Percentiles rank a stretch among this genome's conserved stretches.
phyloP scores from a whole-genome alignment of 352 stramenopile genomes.

The Hyaloperonospora brassicae region DNA sequence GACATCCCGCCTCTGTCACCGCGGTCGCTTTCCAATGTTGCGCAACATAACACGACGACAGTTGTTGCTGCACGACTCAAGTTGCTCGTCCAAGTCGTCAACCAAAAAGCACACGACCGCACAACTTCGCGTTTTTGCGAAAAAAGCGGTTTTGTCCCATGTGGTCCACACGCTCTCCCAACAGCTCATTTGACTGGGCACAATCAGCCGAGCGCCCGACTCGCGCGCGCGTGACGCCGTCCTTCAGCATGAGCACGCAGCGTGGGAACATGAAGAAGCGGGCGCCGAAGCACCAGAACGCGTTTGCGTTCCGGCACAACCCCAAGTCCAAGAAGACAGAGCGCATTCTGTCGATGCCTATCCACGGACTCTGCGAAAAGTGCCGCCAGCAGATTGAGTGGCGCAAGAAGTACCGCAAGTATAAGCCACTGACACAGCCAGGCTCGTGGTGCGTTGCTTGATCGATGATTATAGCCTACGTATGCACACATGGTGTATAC shows the following conservation, averaged over 20 bases:
- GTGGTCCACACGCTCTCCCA: no score
- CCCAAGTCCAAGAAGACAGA: conserved; percentile 97
- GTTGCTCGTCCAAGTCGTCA: no score
- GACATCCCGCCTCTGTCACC: no score
- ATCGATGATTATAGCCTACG: no score
- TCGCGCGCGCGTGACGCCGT: conserved; percentile 6
- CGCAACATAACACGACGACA: no score
- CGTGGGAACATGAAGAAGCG: conserved; percentile 81
- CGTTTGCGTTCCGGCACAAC: conserved; percentile 98
- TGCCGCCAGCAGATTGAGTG: conserved; percentile 97
- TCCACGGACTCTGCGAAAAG: conserved; percentile 88
- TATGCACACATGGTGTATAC: background rate
- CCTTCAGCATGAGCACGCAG: conserved; percentile 72
- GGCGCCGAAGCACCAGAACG: conserved; percentile 94
- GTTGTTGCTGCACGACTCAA: no score
- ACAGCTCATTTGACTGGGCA: conserved; percentile 14
- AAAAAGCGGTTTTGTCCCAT: no score
- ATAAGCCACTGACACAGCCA: conserved; percentile 93
- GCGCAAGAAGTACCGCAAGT: conserved; percentile 99
- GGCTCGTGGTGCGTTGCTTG: conserved; percentile 65
- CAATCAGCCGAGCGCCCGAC: background rate
- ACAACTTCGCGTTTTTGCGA: no score
- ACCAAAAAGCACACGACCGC: no score
- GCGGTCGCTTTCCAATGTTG: no score
- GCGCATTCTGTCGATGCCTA: conserved; percentile 87